Percentiles rank a stretch among this genome's conserved stretches.
These are phyloP conservation scores for Trichomonas tenax DNA, from an alignment of 208 protist species.

Conservation along the genomic window DNA sequence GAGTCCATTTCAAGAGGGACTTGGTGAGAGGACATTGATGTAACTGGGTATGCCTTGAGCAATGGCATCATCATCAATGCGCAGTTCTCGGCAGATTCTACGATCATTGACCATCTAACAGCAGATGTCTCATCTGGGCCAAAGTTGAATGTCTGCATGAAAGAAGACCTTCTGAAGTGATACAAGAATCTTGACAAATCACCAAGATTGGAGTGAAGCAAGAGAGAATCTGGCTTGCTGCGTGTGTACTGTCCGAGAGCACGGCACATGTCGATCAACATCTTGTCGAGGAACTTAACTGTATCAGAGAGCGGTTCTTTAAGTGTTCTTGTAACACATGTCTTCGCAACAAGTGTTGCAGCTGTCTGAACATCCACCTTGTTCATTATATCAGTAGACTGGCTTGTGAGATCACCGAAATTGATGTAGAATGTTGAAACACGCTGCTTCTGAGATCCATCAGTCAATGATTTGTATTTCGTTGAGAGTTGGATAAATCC, in stretches of 20 bases:
- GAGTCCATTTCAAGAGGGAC: conserved; percentile 32
- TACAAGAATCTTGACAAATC: conserved; percentile 96
- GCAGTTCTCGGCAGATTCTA: conserved; percentile 70
- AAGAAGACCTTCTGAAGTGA: conserved; percentile 81
- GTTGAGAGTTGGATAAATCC: conserved; percentile 63
- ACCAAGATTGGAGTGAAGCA: conserved; percentile 65
- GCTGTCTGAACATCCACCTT: conserved; percentile 90
- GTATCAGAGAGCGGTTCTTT: conserved; percentile 75
- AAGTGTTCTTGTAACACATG: conserved; percentile 69
- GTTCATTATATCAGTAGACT: conserved; percentile 27
- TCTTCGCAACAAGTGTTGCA: conserved; percentile 80
- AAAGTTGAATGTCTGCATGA: conserved; percentile 84
- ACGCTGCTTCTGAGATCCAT: conserved; percentile 42
- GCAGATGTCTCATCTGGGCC: conserved; percentile 89
- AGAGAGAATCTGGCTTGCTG: conserved; percentile 61
- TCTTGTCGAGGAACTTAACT: conserved; percentile 88
- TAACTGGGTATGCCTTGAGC: conserved; percentile 76
- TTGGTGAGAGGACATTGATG: conserved; percentile 37
- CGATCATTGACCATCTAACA: conserved; percentile 73
- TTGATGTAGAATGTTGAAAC: conserved; percentile 42
- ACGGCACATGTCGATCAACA: conserved; percentile 79
- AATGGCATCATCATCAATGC: conserved; percentile 90
- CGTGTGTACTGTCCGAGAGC: conserved; percentile 60
- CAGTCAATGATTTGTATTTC: conserved; percentile 61
- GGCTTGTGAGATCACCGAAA: not conserved